A percentile compares a stretch with the other conserved stretches of the same genome.
Evolutionary conservation across 2,329 filamentous ascomycete genomes (phyloP).

Genomic region (Hypocreales sp.): DNA sequence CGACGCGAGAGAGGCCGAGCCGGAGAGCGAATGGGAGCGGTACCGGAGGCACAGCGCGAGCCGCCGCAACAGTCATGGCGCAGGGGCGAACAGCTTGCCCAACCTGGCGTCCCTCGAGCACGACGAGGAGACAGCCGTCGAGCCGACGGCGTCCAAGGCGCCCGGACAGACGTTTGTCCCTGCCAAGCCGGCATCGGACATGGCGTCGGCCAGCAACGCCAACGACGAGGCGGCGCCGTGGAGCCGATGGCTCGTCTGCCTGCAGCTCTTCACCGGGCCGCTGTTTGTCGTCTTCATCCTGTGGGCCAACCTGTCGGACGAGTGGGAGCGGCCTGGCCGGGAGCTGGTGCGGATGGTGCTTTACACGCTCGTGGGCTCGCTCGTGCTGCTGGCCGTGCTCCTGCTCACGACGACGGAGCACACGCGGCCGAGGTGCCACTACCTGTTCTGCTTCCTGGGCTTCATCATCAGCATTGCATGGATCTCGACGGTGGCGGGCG

Average conservation of each 20-base stretch:
- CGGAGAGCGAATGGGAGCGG: conserved; percentile 43
- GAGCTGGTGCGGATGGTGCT: conserved; percentile 42
- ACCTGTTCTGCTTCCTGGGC: conserved; percentile 71
- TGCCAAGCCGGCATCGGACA: conserved; percentile 16
- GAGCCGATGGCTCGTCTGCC: conserved; percentile 79
- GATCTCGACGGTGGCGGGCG: conserved; percentile 90
- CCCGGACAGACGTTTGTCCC: background rate
- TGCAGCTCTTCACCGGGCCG: conserved; percentile 79
- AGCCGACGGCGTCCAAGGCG: conserved; percentile 1
- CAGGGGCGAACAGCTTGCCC: conserved; percentile 4
- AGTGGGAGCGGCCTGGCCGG: conserved; percentile 33
- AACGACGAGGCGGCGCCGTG: conserved; percentile 42
- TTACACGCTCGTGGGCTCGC: conserved; percentile 52
- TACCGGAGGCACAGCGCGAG: conserved; percentile 32
- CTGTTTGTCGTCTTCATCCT: conserved; percentile 65
- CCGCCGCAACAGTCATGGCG: conserved; percentile 10
- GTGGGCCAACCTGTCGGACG: conserved; percentile 52
- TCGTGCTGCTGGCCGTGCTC: conserved; percentile 50
- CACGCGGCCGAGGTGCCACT: conserved; percentile 56
- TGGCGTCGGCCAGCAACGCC: conserved; percentile 15
- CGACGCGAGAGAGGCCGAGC: conserved; percentile 17
- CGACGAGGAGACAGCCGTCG: conserved; percentile 8
- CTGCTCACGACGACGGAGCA: conserved; percentile 53
- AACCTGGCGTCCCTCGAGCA: conserved; percentile 7
- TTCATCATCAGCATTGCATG: conserved; percentile 87